Base-by-base conservation (phyloP, 23 red algal genomes). In the Chondrus crispus region DNA sequence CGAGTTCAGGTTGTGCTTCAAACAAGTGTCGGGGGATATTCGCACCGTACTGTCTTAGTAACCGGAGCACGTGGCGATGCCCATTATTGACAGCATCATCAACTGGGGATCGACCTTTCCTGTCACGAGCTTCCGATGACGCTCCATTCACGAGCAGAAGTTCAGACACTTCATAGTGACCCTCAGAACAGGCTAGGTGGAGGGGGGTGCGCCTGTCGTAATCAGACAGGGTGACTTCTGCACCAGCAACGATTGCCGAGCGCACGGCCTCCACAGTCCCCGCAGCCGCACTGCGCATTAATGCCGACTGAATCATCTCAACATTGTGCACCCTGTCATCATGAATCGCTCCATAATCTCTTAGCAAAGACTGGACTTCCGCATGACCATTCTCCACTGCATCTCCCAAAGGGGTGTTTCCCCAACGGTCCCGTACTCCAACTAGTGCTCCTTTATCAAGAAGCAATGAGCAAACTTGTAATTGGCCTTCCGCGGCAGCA, bases 121-220 rank as follows among this genome's bases (percentile, higher is more conserved):
- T 57, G 69, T 99, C 97, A 5, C 50, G 88, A 35, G 46, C 92
- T 20, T 76, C 57, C 69, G 84, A 74, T 46, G 84, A 85, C 13
- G 97, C 97, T 40, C 97, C 97, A 51, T 91, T 93, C 24, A 88
- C 90, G 13, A 99, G 66, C 38, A 99, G 57, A 30, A 99, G 46
- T 29, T 96, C 80, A 12, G 86, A 94, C 24, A 99, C 90, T 69
- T 95, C 91, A 35, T 62, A 52, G 72, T 96, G 91, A 19, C 97
- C 97, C 81, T 99, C 94, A 33, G 90, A 87, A 79, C 91, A 93
- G 66, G 97, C 97, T 11, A 99, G 49, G 70, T 99, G 97, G 45
- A 99, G 70, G 36, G 97, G 93, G 2, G 94, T 95, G 24, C 97
- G 91, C 52, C 77, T 66, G 46, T 99, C 97, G 70, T 99, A 99